These are phyloP conservation scores for Closterium sp. DNA, from an alignment of 139 green algal genomes.

Conservation along the genomic window DNA sequence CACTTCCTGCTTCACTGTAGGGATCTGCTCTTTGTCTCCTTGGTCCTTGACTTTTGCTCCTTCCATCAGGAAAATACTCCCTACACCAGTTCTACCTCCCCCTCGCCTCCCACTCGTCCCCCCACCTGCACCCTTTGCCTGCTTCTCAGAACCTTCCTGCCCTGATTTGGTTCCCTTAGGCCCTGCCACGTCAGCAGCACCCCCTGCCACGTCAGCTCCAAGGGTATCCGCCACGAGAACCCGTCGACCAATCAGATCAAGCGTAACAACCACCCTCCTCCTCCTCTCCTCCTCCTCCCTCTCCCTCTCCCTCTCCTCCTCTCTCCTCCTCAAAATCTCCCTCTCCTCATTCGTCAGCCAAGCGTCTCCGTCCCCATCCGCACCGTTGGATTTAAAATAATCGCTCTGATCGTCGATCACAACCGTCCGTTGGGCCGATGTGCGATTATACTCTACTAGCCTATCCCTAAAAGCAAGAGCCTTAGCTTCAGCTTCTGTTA, in stretches of 20 bases:
- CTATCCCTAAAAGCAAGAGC: conserved; percentile 45
- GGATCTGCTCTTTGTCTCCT: too few relatives aligned
- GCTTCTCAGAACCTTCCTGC: not conserved
- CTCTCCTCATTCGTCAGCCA: conserved; percentile 81
- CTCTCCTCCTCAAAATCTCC: conserved; percentile 59
- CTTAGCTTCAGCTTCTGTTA: conserved; percentile 31
- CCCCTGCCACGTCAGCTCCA: not conserved
- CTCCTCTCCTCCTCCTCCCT: conserved; percentile 68
- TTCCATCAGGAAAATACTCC: not conserved
- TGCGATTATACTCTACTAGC: conserved; percentile 54
- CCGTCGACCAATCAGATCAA: conserved; percentile 82
- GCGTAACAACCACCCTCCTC: conserved; percentile 65
- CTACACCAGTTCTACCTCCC: not conserved
- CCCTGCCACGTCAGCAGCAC: not conserved
- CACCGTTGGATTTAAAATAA: conserved; percentile 65
- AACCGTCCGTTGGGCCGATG: conserved; percentile 70
- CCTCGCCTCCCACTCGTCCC: not conserved
- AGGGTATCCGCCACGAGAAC: conserved; percentile 30
- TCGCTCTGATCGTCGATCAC: conserved; percentile 93
- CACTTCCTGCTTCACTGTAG: not conserved
- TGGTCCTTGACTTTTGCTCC: not conserved
- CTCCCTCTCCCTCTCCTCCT: conserved; percentile 56
- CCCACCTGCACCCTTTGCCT: not conserved
- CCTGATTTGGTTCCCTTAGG: not conserved
- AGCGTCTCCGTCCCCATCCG: conserved; percentile 82